phyloP scores from a whole-genome alignment of 805 yeast species.

The Saccharomycopsis sp. region DNA sequence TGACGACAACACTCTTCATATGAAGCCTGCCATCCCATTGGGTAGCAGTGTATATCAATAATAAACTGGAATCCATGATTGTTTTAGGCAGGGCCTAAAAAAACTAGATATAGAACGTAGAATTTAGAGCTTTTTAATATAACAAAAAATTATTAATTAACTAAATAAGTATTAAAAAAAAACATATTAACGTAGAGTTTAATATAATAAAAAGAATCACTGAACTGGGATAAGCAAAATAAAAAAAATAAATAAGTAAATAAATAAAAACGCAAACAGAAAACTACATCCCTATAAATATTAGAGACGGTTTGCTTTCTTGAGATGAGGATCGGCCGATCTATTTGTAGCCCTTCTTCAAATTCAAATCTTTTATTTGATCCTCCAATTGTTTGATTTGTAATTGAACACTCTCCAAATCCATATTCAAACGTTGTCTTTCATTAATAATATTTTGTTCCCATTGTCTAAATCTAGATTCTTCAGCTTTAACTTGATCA shows the following conservation, averaged over 20 bases:
- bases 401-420: slow-evolving; percentile 80
- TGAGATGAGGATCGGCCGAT: neutral
- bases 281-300: neutral
- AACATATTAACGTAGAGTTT: no score
- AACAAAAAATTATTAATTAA: no score
- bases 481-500: slow-evolving; percentile 94
- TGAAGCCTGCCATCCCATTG: slow-evolving; percentile 26
- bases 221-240: no score
- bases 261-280: no score
- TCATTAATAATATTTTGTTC: slow-evolving; percentile 93
- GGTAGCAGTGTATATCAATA: slow-evolving; percentile 21
- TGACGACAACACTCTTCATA: slow-evolving; percentile 26
- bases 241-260: no score
- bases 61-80: neutral
- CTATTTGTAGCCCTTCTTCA: slow-evolving; percentile 38
- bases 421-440: slow-evolving; percentile 88
- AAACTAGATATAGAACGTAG: no score
- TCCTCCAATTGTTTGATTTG: slow-evolving; percentile 71
- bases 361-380: slow-evolving; percentile 57
- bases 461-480: slow-evolving; percentile 97
- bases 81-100: no score
- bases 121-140: no score
- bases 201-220: no score
- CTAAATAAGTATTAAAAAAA: no score
- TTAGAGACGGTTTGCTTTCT: neutral